Evolutionary conservation across 129 eudicot genomes (phyloP), one percentile per base, ranked within the genome.

Genomic region (Artemisia tridentata): DNA sequence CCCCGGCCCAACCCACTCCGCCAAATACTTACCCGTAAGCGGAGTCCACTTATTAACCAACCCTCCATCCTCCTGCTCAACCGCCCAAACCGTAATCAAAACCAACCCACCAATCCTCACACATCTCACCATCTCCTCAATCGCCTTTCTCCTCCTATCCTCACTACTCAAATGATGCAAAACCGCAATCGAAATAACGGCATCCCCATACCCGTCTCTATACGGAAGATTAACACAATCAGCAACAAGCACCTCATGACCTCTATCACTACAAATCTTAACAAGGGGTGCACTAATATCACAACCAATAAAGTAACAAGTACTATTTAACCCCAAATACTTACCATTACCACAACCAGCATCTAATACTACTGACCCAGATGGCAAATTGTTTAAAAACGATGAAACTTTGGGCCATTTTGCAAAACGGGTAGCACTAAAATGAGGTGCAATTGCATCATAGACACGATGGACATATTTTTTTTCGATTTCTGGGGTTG

Each of bases 291-390:
- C 84, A 68, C 98, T 93, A 9, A 93, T 90, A 73, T 93, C 98
- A 79, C 96, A 93, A 5, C 98, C 98, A 62, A 93, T 80, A 65
- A 93, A 93, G 67, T 75, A 84, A 78, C 96, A 87, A 21, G 84
- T 43, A 0, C 83, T 82, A 71, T 88, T 93, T 48, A 87, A 54
- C 0, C 98, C 98, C 72, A 93, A 51, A 75, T 93, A 93, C 68
- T 93, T 93, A 65, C 97, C 98, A 54, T 93, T 93, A n/a, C 98
- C 98, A 81, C 98, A 93, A 18, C 98, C 98, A 0, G 97, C 96
- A 77, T 93, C 98, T 57, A 93, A 68, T 11, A 93, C 31, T 0
- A 93, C 96, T 15, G 98, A 93, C 46, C 96, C 96, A 3, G 70
- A 46, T 54, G 87, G 81, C 54, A 93, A 68, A 29, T 83, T 78